Base-by-base conservation (phyloP, 139 green algal species). In the Picochlorum sp. region DNA sequence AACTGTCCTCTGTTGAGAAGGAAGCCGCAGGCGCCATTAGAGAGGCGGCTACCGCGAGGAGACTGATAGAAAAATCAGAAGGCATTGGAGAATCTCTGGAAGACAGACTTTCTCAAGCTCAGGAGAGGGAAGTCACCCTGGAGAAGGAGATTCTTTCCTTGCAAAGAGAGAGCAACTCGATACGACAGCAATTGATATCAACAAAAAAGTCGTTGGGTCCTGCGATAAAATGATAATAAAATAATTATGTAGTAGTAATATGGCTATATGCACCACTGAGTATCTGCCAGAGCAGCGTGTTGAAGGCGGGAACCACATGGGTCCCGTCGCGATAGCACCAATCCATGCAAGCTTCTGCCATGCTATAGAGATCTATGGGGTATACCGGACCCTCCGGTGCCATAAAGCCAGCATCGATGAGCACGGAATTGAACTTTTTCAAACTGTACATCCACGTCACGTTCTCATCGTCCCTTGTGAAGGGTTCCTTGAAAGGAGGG, bases 241-340 rank as follows among this genome's bases (percentile, higher is more conserved):
- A 20, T 18, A 6, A 20, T 20, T 54, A 21, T 9, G n/a, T 21
- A 9, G 47, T 26, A 3, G 4, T 26, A 10, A 54, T 54, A 54
- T 54, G 47, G 11, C n/a, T 20, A 13, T 54, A 54, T 9, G 47
- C 47, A 20, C 47, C 47, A 54, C 18, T 54, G n/a, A 54, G 47
- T 54, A 26, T 20, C n/a, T 54, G 47, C 47, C 47, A 54, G n/a
- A 54, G 47, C 47, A 54, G n/a, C n/a, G 47, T 54, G 47, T 54
- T 54, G 47, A 54, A 54, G 16, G 47, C 5, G 16, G 16, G 18
- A 20, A 54, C 47, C n/a, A 54, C 47, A 20, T 54, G 47, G n/a
- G 47, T 54, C n/a, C n/a, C n/a, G 11, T 54, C 47, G 6, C 47
- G 47, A 20, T 54, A 54, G 47, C 47, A 54, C 47, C 47, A 54